Percentiles rank a stretch among this genome's conserved stretches.
Conservation (phyloP, 2,329 filamentous ascomycete species). For the Neofusicoccum sp. region DNA sequence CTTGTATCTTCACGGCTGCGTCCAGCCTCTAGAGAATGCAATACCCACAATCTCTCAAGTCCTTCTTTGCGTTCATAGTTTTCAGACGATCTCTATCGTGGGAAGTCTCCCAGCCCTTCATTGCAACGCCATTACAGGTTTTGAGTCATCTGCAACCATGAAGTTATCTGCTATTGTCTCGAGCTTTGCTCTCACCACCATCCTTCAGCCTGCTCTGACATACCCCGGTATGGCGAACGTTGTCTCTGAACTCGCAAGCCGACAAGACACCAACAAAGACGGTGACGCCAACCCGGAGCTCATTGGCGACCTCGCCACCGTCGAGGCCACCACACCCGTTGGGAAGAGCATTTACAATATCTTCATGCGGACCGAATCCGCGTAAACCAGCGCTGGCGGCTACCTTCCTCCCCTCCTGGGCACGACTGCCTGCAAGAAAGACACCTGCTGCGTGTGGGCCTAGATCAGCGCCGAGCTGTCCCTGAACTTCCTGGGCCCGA, state of each 20-base stretch:
- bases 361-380: slow-evolving; percentile 28
- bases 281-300: slow-evolving; percentile 31
- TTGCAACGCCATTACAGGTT: neutral
- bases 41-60: neutral
- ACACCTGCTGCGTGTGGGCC: slow-evolving; percentile 36
- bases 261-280: slow-evolving; percentile 15
- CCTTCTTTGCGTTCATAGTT: neutral
- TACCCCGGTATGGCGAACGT: slow-evolving; percentile 23
- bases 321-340: slow-evolving; percentile 25
- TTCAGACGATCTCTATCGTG: neutral
- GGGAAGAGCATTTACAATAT: slow-evolving; percentile 30
- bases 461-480: slow-evolving; percentile 34
- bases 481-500: slow-evolving; percentile 24
- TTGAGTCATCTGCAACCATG: slow-evolving; percentile 20
- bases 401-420: slow-evolving; percentile 23
- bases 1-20: neutral
- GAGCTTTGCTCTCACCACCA: slow-evolving; percentile 20
- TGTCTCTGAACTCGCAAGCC: slow-evolving; percentile 5
- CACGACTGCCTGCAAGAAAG: slow-evolving; percentile 33
- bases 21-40: neutral
- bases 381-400: slow-evolving; percentile 26
- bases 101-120: neutral
- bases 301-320: slow-evolving; percentile 35
- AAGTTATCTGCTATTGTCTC: slow-evolving; percentile 23
- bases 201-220: slow-evolving; percentile 23